Percentiles rank a stretch among this genome's conserved stretches.
Conservation (phyloP, 108 stramenopile genomes). For the Cylindrotheca closterium region DNA sequence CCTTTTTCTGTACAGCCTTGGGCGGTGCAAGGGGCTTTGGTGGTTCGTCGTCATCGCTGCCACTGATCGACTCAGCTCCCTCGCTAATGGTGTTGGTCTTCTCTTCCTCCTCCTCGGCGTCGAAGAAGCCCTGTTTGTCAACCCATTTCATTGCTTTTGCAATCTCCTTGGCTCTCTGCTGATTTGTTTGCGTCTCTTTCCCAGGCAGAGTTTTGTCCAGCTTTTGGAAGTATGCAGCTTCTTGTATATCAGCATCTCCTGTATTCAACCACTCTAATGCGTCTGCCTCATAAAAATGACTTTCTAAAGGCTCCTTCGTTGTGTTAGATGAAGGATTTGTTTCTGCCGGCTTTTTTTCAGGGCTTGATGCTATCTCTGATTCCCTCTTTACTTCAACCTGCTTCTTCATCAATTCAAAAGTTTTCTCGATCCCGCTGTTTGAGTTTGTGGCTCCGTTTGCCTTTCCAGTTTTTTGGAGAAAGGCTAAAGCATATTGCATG, state of each 20-base stretch:
- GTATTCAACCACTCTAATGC: conserved; percentile 7
- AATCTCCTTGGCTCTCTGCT: conserved; percentile 16
- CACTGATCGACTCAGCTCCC: neutral
- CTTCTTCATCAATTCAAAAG: neutral
- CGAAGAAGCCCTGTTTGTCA: conserved; percentile 11
- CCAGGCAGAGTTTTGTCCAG: conserved; percentile 21
- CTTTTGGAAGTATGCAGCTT: conserved; percentile 25
- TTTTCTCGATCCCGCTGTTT: neutral
- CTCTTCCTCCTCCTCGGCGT: neutral
- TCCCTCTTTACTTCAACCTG: neutral
- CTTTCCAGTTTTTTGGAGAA: neutral
- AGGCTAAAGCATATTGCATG: neutral
- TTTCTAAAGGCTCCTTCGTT: neutral
- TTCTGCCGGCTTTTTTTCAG: no score
- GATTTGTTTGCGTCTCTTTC: conserved; percentile 1
- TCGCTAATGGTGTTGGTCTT: neutral
- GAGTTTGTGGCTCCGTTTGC: neutral
- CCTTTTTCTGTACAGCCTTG: neutral
- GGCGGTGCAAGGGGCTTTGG: neutral
- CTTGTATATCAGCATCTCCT: neutral
- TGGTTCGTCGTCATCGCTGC: neutral
- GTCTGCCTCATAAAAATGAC: neutral
- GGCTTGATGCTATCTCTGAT: neutral
- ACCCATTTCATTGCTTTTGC: conserved; percentile 19
- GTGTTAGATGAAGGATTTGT: no score